phyloP scores from a whole-genome alignment of 768 basidiomycete species.

The Trametes coccinea region DNA sequence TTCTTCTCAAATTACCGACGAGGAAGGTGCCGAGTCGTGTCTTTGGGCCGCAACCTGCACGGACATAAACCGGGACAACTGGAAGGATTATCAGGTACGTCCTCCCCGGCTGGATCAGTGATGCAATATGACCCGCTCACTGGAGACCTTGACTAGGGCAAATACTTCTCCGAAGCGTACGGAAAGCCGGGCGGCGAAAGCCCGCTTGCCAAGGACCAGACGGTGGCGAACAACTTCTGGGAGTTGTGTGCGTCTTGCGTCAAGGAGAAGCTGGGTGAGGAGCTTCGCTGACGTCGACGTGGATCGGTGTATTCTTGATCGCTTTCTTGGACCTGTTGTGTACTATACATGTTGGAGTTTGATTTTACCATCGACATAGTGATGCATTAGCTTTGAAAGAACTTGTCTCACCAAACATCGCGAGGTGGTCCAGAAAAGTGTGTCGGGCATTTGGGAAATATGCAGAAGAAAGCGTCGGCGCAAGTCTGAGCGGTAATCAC shows the following conservation, averaged over 20 bases:
- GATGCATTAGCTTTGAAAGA: background rate
- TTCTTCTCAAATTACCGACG: slow-evolving; percentile 22
- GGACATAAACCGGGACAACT: slow-evolving; percentile 27
- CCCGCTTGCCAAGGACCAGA: slow-evolving; percentile 22
- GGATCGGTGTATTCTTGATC: too few relatives aligned
- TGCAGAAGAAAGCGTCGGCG: background rate
- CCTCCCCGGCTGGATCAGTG: background rate
- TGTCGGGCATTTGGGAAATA: background rate
- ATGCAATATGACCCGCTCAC: background rate
- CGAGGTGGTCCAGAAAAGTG: background rate
- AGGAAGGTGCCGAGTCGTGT: slow-evolving; percentile 30
- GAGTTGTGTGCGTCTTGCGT: slow-evolving; percentile 22
- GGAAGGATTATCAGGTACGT: slow-evolving; percentile 30
- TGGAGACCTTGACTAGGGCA: slow-evolving; percentile 18
- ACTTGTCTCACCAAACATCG: too few relatives aligned
- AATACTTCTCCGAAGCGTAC: slow-evolving; percentile 29
- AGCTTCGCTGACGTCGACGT: slow-evolving; percentile 14
- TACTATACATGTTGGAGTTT: background rate
- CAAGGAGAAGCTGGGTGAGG: slow-evolving; percentile 25
- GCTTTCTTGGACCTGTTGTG: too few relatives aligned
- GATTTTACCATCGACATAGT: background rate
- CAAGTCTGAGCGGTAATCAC: background rate
- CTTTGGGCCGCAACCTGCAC: slow-evolving; percentile 31
- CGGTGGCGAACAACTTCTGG: slow-evolving; percentile 26
- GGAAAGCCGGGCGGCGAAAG: slow-evolving; percentile 27